These are phyloP conservation scores for Nakazawaea anatomiae DNA, from an alignment of 805 yeast genomes.

Conservation along the genomic window DNA sequence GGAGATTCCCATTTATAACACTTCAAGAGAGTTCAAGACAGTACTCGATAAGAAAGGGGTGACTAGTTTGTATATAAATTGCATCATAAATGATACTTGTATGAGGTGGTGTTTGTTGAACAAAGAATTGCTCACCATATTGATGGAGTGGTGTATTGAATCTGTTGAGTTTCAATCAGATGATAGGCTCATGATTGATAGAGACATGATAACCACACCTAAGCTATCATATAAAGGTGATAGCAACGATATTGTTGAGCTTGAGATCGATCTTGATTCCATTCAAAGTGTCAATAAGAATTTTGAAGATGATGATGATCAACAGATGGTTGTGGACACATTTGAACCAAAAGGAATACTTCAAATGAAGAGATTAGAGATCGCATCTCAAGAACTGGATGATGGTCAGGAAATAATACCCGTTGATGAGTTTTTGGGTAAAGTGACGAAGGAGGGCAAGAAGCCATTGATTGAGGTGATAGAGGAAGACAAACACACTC, in stretches of 20 bases:
- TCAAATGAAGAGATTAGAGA: slow-evolving; percentile 8
- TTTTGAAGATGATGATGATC: slow-evolving; percentile 34
- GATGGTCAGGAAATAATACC: slow-evolving; percentile 10
- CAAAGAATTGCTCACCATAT: slow-evolving; percentile 52
- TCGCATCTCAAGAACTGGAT: slow-evolving; percentile 11
- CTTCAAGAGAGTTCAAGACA: slow-evolving; percentile 45
- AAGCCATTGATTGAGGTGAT: slow-evolving; percentile 55
- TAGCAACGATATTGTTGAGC: slow-evolving; percentile 37
- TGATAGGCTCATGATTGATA: slow-evolving; percentile 41
- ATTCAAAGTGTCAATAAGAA: slow-evolving; percentile 22
- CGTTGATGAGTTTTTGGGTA: slow-evolving; percentile 2
- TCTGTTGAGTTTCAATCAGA: slow-evolving; percentile 54
- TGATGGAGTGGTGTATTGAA: slow-evolving; percentile 82
- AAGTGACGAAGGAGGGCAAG: neutral
- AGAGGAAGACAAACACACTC: slow-evolving; percentile 18
- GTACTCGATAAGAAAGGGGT: slow-evolving; percentile 68
- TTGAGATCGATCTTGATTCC: slow-evolving; percentile 37
- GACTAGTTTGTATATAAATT: slow-evolving; percentile 64
- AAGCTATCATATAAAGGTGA: slow-evolving; percentile 69
- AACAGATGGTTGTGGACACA: slow-evolving; percentile 38
- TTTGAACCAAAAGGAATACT: slow-evolving; percentile 19
- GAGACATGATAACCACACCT: slow-evolving; percentile 59
- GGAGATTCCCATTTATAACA: slow-evolving; percentile 73
- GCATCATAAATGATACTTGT: slow-evolving; percentile 64
- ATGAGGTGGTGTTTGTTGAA: slow-evolving; percentile 57